Evolutionary conservation across 2,329 filamentous ascomycete genomes (phyloP), one percentile per base, ranked within the genome.

Genomic region (Fulvia fulva): DNA sequence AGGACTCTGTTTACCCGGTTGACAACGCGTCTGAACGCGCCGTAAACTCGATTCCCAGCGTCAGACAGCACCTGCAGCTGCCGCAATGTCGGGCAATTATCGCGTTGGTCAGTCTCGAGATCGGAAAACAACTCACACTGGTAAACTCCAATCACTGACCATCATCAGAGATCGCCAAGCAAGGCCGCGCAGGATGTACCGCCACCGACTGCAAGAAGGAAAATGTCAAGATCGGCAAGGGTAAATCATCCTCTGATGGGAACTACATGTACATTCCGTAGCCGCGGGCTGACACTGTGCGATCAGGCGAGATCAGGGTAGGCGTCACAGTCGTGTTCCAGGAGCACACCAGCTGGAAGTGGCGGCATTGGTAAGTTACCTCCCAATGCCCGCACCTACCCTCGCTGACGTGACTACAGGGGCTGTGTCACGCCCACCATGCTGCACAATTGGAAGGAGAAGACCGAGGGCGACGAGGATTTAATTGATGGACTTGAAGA

Each of bases 401-500:
- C n/a, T 44, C n/a, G 22, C 28, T 53, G 37, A 53, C 37, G 28
- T 44, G 37, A 14, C 30, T 43, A 41, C 50, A 96, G 92, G 92
- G 92, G 93, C 28, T 97, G 93, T 68, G 84, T 92, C 34, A 96
- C 91, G 16, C 91, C 91, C 22, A 80, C 81, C 55, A 84, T 90
- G 68, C 77, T 97, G 59, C 69, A 78, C 57, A 87, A 89, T 63
- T 75, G 91, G 50, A 82, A 86, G 59, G 80, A 86, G 5, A 73
- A 77, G 7, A 80, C 86, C 61, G 77, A 76, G 5, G 76, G 75
- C 21, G 82, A 91, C 60, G 83, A 84, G 66, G 83, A 89, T 46
- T 75, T 83, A 59, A 79, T 97, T 56, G 90, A 96, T 70, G 91
- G 90, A 59, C 95, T 83, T 63, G 90, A 95, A 22, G 90, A 94